Evolutionary conservation across 176 grass and related monocot species (phyloP), one percentile per base, ranked within the genome.

Genomic region (Saccharum spontaneum): DNA sequence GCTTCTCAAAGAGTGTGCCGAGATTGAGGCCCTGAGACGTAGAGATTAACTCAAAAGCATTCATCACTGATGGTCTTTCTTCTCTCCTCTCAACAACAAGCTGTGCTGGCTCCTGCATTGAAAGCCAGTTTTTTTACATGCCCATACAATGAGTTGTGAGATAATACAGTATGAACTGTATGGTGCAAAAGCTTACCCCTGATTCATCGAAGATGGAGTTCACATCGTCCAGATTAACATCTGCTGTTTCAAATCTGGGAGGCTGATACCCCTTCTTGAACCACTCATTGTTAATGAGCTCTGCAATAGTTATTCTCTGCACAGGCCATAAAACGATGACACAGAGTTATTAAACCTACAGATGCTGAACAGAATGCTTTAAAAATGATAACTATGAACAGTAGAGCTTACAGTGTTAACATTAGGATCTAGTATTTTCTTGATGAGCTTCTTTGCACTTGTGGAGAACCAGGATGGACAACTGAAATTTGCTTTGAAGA

Each of bases 1-100:
- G 91, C 78, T 99, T 99, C 84, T 99, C 94, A 65, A 99, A 99
- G 46, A 99, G 97, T 6, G 78, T 91, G 77, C 97, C 86, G 8
- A 99, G 93, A 90, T 99, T 97, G 72, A 99, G 92, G 34, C 97
- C 97, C 73, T 99, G 97, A 74, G 97, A 96, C 33, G 88, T 99
- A 22, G 97, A 99, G 79, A 99, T 99, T 82, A 99, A 75, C 54
- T 99, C 97, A 65, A 99, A 99, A 45, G 97, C 97, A 83, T 99
- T 99, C 97, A 97, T 96, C 54, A 85, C 67, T 9, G 82, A 83
- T 8, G 97, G 97, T 7, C 86, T 84, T 76, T 92, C 91, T 78
- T 97, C 93, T 74, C 90, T 76, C 71, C 88, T 96, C 86, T 99
- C 97, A 1, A 99, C 91, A 77, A 99, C 97, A 82, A 99, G 91